A percentile compares a stretch with the other conserved stretches of the same genome.
phyloP scores from a whole-genome alignment of 345 rosid genomes.

The Rhizophora apiculata region DNA sequence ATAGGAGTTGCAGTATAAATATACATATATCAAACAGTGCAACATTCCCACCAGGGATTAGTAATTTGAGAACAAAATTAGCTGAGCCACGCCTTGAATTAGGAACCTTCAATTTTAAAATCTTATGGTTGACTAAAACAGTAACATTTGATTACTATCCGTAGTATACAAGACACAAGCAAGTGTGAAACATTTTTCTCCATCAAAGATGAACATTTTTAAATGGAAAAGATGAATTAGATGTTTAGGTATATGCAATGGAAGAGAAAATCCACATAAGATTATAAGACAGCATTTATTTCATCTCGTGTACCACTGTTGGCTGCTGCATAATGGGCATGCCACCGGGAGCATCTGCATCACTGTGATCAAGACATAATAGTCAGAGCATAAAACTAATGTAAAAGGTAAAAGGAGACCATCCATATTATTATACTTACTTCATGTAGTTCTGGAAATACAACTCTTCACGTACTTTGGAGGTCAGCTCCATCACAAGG shows the following conservation, averaged over 20 bases:
- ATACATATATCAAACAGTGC: not conserved
- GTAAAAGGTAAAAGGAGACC: not conserved
- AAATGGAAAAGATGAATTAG: not conserved
- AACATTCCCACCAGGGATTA: not conserved
- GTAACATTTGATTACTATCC: no score
- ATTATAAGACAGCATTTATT: not conserved
- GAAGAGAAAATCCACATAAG: no score
- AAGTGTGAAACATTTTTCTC: no score
- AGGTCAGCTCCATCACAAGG: conserved; percentile 67
- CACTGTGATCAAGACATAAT: conserved; percentile 47
- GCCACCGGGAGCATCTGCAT: conserved; percentile 96
- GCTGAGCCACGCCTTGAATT: no score
- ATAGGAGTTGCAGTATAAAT: not conserved
- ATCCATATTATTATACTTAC: conserved; percentile 40
- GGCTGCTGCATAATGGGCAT: conserved; percentile 85
- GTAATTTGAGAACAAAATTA: no score
- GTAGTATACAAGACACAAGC: no score
- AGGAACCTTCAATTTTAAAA: no score
- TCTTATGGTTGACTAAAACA: no score
- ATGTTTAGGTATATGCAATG: no score
- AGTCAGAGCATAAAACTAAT: conserved; percentile 9
- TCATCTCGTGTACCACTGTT: conserved; percentile 45
- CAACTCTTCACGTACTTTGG: conserved; percentile 91
- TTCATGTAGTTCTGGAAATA: conserved; percentile 96
- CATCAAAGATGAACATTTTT: not conserved